Percentiles rank a stretch among this genome's conserved stretches.
These are phyloP conservation scores for Carex arenaria DNA, from an alignment of 202 grass and related monocot species.

Conservation along the genomic window DNA sequence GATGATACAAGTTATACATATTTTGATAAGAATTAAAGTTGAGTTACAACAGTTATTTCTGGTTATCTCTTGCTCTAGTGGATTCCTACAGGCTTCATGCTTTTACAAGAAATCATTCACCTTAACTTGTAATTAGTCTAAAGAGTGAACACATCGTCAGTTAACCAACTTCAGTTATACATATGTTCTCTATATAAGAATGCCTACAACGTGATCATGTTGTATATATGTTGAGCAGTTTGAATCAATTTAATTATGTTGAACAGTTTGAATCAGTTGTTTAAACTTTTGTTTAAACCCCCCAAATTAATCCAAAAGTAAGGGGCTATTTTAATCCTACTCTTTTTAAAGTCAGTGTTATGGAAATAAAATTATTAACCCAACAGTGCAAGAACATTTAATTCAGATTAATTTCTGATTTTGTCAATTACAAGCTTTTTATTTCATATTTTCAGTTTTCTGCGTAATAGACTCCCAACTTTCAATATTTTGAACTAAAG, in stretches of 20 bases:
- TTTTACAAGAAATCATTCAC: not conserved
- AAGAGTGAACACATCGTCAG: not conserved
- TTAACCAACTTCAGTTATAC: not conserved
- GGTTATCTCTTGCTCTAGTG: not conserved
- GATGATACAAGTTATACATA: too few species aligned
- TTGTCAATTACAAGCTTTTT: not conserved
- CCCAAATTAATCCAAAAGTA: too few species aligned
- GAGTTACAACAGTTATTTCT: not conserved
- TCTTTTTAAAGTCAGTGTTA: too few species aligned
- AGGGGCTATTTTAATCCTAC: too few species aligned
- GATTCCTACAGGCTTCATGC: not conserved
- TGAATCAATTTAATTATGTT: too few species aligned
- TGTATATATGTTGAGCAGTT: too few species aligned
- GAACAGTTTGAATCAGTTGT: too few species aligned
- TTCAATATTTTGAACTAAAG: not conserved
- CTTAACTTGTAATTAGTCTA: not conserved
- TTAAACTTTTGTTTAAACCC: too few species aligned
- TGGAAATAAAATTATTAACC: too few species aligned
- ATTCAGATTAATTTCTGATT: not conserved
- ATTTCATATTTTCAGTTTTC: not conserved
- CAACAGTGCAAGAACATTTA: not conserved
- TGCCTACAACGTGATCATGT: too few species aligned
- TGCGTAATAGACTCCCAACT: not conserved
- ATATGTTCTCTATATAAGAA: too few species aligned
- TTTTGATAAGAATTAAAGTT: too few species aligned